Evolutionary conservation across 352 stramenopile genomes (phyloP).

Genomic region (Phytopythium helicoides): DNA sequence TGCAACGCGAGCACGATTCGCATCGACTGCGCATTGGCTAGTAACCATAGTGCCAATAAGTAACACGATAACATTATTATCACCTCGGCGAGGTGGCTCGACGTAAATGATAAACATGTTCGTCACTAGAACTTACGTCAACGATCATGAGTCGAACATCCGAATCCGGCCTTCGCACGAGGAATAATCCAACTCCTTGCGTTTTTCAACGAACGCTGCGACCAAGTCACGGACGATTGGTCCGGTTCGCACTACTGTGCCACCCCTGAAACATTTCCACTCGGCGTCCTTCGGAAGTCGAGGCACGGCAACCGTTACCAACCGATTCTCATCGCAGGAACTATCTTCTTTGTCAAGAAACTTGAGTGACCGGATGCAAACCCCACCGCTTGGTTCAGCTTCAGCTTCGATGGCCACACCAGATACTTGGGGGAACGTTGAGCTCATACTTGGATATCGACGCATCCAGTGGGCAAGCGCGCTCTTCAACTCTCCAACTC

Average conservation of each 20-base stretch:
- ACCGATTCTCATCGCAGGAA: background rate
- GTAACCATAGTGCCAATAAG: background rate
- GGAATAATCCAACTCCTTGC: slow-evolving; percentile 19
- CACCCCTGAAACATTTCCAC: slow-evolving; percentile 31
- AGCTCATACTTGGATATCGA: slow-evolving; percentile 55
- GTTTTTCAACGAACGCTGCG: slow-evolving; percentile 21
- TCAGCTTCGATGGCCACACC: slow-evolving; percentile 41
- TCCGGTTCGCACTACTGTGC: slow-evolving; percentile 11
- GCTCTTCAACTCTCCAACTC: slow-evolving; percentile 32
- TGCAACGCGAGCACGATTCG: slow-evolving; percentile 30
- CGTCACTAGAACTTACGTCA: too few species aligned
- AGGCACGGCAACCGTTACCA: slow-evolving; percentile 30
- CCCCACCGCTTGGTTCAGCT: slow-evolving; percentile 6
- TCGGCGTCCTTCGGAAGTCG: slow-evolving; percentile 20
- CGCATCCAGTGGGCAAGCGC: slow-evolving; percentile 68
- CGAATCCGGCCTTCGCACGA: slow-evolving; percentile 17
- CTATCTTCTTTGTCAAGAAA: slow-evolving; percentile 18
- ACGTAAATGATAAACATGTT: too few species aligned
- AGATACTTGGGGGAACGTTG: slow-evolving; percentile 76
- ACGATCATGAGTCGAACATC: too few species aligned
- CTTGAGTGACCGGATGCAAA: slow-evolving; percentile 32
- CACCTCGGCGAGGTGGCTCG: too few species aligned
- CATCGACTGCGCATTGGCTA: slow-evolving; percentile 1
- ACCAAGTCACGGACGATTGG: slow-evolving; percentile 33
- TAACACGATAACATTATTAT: too few species aligned